Percentiles rank a stretch among this genome's conserved stretches.
Conservation (phyloP, 768 basidiomycete species). For the Suillus sp. region DNA sequence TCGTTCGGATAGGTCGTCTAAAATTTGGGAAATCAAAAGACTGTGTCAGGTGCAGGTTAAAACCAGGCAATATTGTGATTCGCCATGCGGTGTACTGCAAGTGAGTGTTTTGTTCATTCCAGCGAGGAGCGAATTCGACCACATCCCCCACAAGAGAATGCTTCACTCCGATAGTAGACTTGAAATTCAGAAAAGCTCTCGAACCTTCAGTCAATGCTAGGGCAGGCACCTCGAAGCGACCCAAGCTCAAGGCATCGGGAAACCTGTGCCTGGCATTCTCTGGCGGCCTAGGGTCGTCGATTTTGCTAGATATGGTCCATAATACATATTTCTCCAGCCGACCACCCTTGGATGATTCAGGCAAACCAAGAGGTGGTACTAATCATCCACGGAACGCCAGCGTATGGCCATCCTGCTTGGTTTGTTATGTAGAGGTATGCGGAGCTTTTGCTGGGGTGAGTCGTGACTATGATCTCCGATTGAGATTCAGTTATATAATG, state of each 20-base stretch:
- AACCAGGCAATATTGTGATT: constrained; percentile 67
- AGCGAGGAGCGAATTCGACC: neutral
- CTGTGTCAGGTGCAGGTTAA: constrained; percentile 77
- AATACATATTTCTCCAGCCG: constrained; percentile 52
- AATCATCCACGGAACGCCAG: constrained; percentile 64
- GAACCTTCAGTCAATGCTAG: constrained; percentile 64
- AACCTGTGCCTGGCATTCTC: constrained; percentile 72
- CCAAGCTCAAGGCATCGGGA: constrained; percentile 64
- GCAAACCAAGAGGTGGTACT: constrained; percentile 52
- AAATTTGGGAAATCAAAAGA: constrained; percentile 67
- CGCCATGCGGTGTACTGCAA: constrained; percentile 86
- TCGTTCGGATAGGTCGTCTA: constrained; percentile 48
- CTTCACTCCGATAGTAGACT: constrained; percentile 61
- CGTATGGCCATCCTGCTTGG: constrained; percentile 62
- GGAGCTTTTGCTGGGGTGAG: constrained; percentile 63
- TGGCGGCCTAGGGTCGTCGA: constrained; percentile 77
- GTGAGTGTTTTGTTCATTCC: constrained; percentile 36
- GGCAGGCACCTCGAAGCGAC: constrained; percentile 57
- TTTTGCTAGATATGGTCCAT: constrained; percentile 69
- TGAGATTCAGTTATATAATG: constrained; percentile 13
- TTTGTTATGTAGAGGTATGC: constrained; percentile 74
- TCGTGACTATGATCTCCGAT: constrained; percentile 14
- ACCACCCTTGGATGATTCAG: constrained; percentile 28
- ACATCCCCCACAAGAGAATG: constrained; percentile 49
- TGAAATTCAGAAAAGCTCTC: constrained; percentile 65